Evolutionary conservation across 2,329 filamentous ascomycete genomes (phyloP), one percentile per base, ranked within the genome.

Genomic region (Berkeleyomyces rouxiae): DNA sequence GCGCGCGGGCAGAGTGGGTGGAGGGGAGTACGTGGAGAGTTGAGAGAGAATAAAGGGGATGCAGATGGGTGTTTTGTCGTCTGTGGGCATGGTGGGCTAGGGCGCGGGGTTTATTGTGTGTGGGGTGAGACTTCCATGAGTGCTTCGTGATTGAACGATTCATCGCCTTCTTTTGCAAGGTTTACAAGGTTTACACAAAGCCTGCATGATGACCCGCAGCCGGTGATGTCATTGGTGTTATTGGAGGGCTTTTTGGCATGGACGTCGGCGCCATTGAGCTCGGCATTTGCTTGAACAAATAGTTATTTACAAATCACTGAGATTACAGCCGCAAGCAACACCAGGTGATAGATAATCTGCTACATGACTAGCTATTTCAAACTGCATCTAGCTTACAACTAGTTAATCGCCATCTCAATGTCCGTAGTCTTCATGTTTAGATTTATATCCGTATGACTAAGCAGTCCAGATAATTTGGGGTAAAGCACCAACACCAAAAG

Each of bases 21-120:
- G 42, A 3, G 59, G 23, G 9, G 40, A 44, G 44, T 63, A 46
- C 59, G 61, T 58, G 61, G 70, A 63, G 65, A 74, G 75, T 70
- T 86, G 80, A 46, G 80, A 74, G 43, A 87, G 78, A 65, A 90
- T 86, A 72, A 92, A 93, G 31, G 87, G 85, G 67, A 91, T 82
- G 74, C 86, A 90, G 71, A 88, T 79, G 63, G 84, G 79, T 53
- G 85, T 86, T 73, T 90, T 92, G 77, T 91, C 88, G 75, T 92
- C 87, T 68, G 85, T 69, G 66, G 59, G 33, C 61, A 89, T 82
- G 42, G 65, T 63, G 36, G 68, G 7, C 36, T 23, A 9, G 11
- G 53, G 31, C 10, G 62, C 46, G 57, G 44, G n/a, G 13, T 16
- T 5, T 42, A 10, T 4, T 31, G 9, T n/a, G 40, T 13, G 23